Base-by-base conservation (phyloP, 352 stramenopile genomes). In the Globisporangium megalacanthum region DNA sequence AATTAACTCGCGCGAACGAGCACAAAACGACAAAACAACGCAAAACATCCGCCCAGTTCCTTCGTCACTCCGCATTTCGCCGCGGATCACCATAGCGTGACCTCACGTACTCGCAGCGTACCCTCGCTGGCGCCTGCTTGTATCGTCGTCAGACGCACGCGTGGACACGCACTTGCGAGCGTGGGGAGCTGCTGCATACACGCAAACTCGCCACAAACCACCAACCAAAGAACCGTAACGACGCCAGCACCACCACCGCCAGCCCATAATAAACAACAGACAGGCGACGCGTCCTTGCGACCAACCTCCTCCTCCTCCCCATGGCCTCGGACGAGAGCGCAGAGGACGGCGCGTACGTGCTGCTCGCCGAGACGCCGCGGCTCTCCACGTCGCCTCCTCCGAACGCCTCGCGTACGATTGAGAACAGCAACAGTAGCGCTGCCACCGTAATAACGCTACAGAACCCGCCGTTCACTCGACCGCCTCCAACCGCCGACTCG, bases 331-430 rank as follows among this genome's bases (percentile, higher is more conserved):
- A 45, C 8, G 49, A 42, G 15, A 62, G 60, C 19, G 60, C 64
- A 1, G 56, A 45, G 44, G 54, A 56, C 19, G 55, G 56, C 44
- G 44, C 44, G 44, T 70, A 70, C 44, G 56, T 50, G 45, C 50
- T 67, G 44, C 45, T 64, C 10, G 45, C 61, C 5, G 50, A 52
- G 31, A 60, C 56, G 44, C 61, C 56, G 36, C 61, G 42, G 15
- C 15, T 44, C 22, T 29, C 25, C 22, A 17, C 22, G 13, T n/a
- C 19, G n/a, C 42, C 2, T n/a, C n/a, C 51, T n/a, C n/a, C 51
- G 7, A 29, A 19, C 1, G 4, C 44, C 9, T 7, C 22, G 1
- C 31, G 20, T 4, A 22, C 33, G 9, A 17, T 41, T 13, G 13
- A 20, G 22, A 14, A 15, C 53, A 37, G 14, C 45, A 22, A 14